These are phyloP conservation scores for Fomitopsis pulvina DNA, from an alignment of 768 basidiomycete genomes.

Conservation along the genomic window DNA sequence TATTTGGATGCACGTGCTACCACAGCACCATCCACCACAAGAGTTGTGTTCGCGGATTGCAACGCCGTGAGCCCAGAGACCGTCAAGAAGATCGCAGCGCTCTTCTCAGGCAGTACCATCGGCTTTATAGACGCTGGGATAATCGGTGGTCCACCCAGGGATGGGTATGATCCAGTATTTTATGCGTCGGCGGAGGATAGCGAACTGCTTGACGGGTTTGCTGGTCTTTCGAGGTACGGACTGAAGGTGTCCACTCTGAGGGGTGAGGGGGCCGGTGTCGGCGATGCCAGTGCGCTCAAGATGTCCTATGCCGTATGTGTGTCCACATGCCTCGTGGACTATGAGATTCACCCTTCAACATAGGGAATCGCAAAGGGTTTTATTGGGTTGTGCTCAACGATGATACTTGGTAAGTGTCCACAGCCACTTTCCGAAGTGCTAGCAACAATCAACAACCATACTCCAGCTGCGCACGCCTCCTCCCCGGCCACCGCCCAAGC, in stretches of 20 bases:
- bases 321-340: background rate
- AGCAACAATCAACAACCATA: background rate
- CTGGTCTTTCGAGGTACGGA: slow-evolving; percentile 34
- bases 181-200: slow-evolving; percentile 42
- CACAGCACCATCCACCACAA: slow-evolving; percentile 2
- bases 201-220: slow-evolving; percentile 33
- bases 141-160: slow-evolving; percentile 48
- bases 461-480: slow-evolving; percentile 43
- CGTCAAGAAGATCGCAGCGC: slow-evolving; percentile 37
- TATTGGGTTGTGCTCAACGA: slow-evolving; percentile 45
- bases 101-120: slow-evolving; percentile 35
- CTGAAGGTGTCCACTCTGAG: slow-evolving; percentile 38
- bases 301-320: slow-evolving; percentile 54
- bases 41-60: slow-evolving; percentile 41
- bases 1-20: slow-evolving; percentile 26
- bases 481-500: slow-evolving; percentile 59
- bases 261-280: slow-evolving; percentile 42
- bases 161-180: slow-evolving; percentile 43
- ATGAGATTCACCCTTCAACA: too few species aligned
- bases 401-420: slow-evolving; percentile 45
- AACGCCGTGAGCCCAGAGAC: slow-evolving; percentile 53
- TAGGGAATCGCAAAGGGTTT: slow-evolving; percentile 55
- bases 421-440: background rate
- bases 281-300: slow-evolving; percentile 57
- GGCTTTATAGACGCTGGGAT: slow-evolving; percentile 51